Evolutionary conservation across 306 rosid species (phyloP), one percentile per base, ranked within the genome.

Genomic region (Heteromeles arbutifolia): DNA sequence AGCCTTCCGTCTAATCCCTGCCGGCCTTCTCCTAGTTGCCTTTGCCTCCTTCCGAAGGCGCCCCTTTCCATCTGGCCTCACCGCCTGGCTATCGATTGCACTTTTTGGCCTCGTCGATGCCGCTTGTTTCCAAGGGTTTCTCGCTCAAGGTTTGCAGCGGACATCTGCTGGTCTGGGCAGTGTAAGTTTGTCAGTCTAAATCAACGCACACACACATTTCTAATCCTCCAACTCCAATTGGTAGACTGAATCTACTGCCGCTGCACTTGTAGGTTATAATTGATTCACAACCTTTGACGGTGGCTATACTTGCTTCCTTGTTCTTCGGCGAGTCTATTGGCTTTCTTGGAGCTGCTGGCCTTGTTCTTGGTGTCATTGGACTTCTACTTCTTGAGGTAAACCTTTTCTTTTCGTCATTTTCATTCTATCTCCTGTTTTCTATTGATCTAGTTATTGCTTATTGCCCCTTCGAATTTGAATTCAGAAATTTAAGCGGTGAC

Each of bases 101-200:
- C 86, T 91, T 10, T 94, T 94, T 25, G 98, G 91, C 8, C 64
- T 94, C 8, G 87, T 94, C 15, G 98, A 94, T 61, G 98, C 98
- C 45, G 53, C 98, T 24, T 88, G 90, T 66, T 94, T 94, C 77
- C 98, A 94, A 90, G 98, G 98, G n/a, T 94, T 94, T 80, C 97
- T 94, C 13, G 90, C 96, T 15, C 88, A 86, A 82, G 98, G 98
- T 41, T 83, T 91, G 72, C 88, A 88, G 85, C 87, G 81, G 86
- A 94, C 97, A 57, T 87, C 97, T 26, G 98, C 98, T 72, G 98
- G 98, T 64, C 86, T 94, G 78, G 98, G 98, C 81, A 94, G 98
- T 64, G 98, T 94, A 89, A 15, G 96, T 84, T 66, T 53, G 43
- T 32, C 41, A 11, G 28, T 73, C 48, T 48, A 24, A 53, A 11